Conservation (phyloP, 2,329 filamentous ascomycete genomes). For the Westerdykella sp. region DNA sequence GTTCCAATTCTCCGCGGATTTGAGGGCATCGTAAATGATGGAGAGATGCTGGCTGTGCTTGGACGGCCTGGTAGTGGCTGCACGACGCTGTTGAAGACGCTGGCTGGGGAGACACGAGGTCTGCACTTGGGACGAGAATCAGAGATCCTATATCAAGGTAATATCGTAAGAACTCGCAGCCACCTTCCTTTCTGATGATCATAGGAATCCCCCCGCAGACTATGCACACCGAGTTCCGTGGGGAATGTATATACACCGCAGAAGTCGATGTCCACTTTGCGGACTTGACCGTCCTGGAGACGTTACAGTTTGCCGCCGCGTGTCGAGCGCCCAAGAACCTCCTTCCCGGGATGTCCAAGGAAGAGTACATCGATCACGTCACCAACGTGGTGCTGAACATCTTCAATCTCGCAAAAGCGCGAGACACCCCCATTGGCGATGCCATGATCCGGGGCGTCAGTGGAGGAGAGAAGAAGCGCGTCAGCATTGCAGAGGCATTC, state of each 20-base stretch:
- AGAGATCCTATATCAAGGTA: constrained; percentile 1
- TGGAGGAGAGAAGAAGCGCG: constrained; percentile 67
- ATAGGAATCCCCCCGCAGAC: not conserved
- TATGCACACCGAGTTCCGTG: constrained; percentile 54
- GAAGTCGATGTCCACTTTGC: constrained; percentile 76
- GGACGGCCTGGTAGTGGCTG: constrained; percentile 49
- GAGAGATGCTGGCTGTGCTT: constrained; percentile 39
- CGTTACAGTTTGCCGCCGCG: constrained; percentile 42
- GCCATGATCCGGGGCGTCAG: constrained; percentile 66
- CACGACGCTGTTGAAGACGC: constrained; percentile 54
- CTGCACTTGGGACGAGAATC: not conserved
- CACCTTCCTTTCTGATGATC: not conserved
- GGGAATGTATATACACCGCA: constrained; percentile 72
- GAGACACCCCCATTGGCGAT: constrained; percentile 64
- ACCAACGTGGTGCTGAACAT: constrained; percentile 64
- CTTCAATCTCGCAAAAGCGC: constrained; percentile 61
- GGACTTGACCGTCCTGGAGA: constrained; percentile 76
- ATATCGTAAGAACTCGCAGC: not conserved
- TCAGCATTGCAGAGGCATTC: constrained; percentile 68
- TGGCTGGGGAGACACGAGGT: constrained; percentile 23
- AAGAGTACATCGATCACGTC: constrained; percentile 45
- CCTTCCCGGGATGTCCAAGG: too few relatives aligned
- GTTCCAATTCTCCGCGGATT: constrained; percentile 57
- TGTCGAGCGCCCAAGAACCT: not conserved
- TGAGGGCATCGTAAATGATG: constrained; percentile 47